These are phyloP conservation scores for Torulaspora microellipsoides DNA, from an alignment of 805 yeast species.

Conservation along the genomic window DNA sequence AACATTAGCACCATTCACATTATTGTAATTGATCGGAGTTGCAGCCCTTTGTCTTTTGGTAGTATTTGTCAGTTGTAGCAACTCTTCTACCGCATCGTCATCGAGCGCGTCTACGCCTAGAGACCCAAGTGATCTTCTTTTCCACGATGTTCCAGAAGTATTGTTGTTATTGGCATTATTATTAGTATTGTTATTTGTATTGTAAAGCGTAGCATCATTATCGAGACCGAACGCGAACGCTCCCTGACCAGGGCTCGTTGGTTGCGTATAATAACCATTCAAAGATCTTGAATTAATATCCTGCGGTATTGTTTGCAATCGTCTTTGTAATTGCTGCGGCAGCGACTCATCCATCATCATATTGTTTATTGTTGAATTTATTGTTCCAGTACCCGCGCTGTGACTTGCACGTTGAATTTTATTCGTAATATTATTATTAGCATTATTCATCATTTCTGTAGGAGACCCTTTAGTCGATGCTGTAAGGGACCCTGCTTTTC, in stretches of 20 bases:
- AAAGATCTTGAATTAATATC: constrained; percentile 26
- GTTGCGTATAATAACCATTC: constrained; percentile 32
- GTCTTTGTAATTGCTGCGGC: constrained; percentile 29
- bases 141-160: constrained; percentile 15
- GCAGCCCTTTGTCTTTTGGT: constrained; percentile 19
- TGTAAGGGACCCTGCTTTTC: constrained; percentile 17
- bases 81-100: constrained; percentile 30
- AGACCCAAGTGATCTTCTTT: constrained; percentile 27
- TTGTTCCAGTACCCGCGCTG: constrained; percentile 4
- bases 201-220: constrained; percentile 14
- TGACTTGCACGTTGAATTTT: constrained; percentile 4
- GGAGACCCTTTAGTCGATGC: constrained; percentile 26
- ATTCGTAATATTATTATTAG: constrained; percentile 1
- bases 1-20: constrained; percentile 1
- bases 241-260: constrained; percentile 31
- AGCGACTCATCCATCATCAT: constrained; percentile 24
- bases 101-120: constrained; percentile 26
- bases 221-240: constrained; percentile 17
- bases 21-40: constrained; percentile 11
- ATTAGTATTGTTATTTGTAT: constrained; percentile 1
- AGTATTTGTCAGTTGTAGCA: constrained; percentile 27
- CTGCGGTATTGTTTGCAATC: constrained; percentile 26
- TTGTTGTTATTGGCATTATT: constrained; percentile 1
- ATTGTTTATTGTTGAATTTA: constrained; percentile 15
- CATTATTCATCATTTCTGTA: constrained; percentile 10